Evolutionary conservation across 2,329 filamentous ascomycete species (phyloP), one percentile per base, ranked within the genome.

Genomic region (Pseudocercospora vitis): DNA sequence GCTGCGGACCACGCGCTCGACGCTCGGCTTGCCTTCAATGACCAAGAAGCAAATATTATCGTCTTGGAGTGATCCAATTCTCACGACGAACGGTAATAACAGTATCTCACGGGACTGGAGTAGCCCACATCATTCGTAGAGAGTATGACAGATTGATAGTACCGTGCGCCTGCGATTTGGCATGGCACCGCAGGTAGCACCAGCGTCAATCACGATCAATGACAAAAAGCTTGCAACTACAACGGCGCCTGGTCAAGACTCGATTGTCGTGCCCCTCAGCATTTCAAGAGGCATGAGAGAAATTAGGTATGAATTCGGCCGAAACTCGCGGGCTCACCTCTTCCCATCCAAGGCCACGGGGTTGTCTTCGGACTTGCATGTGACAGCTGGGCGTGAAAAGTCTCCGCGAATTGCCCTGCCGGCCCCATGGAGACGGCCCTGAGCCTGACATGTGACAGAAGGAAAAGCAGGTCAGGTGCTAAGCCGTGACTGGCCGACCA

Each of bases 51-150:
- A 45, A 4, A 45, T 7, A 2, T 45, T 12, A 45, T 28, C 12
- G 24, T 45, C 42, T 26, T 45, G n/a, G 42, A 45, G 14, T 31
- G 42, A 45, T 45, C 24, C 18, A 19, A 14, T 29, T 7, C n/a
- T 35, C 7, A 14, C 14, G 32, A 35, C 7, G 32, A 35, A n/a
- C 7, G 7, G 5, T 35, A 8, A 16, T n/a, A 7, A 35, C 26
- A 29, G 6, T 29, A n/a, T n/a, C n/a, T n/a, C n/a, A n/a, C n/a
- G n/a, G n/a, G n/a, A n/a, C n/a, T n/a, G n/a, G n/a, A n/a, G n/a
- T n/a, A n/a, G n/a, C n/a, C n/a, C n/a, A n/a, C n/a, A n/a, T n/a
- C n/a, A n/a, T n/a, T n/a, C n/a, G n/a, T n/a, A n/a, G n/a, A n/a
- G n/a, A n/a, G n/a, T n/a, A n/a, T n/a, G n/a, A n/a, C n/a, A n/a